Conservation (phyloP, 2,329 filamentous ascomycete genomes). For the Trichoderma atroviride region DNA sequence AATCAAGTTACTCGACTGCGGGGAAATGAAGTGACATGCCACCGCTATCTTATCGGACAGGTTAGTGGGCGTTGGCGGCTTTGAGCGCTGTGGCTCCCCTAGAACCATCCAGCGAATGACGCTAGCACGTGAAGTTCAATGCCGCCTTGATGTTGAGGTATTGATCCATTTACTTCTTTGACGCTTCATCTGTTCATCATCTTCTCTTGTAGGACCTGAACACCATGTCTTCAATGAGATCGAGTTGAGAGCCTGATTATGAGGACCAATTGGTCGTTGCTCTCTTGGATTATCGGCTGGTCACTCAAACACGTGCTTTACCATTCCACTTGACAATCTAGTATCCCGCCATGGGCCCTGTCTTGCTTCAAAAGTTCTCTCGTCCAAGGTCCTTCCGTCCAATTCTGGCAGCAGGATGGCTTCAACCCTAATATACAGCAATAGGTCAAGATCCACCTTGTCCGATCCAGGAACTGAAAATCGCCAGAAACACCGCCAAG, state of each 20-base stretch:
- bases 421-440: not conserved
- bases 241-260: not conserved
- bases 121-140: constrained; percentile 13
- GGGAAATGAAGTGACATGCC: constrained; percentile 23
- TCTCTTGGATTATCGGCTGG: not conserved
- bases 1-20: constrained; percentile 4
- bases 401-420: not conserved
- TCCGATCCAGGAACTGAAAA: constrained; percentile 11
- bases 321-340: not conserved
- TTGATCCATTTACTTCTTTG: not conserved
- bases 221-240: not conserved
- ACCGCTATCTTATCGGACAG: constrained; percentile 20
- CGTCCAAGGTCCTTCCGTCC: not conserved
- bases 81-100: not conserved
- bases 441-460: not conserved
- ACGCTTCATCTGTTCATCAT: not conserved
- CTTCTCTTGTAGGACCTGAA: not conserved
- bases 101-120: not conserved
- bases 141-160: not conserved
- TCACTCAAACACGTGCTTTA: not conserved
- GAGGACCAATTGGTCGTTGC: not conserved
- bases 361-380: not conserved
- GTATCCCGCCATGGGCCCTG: not conserved
- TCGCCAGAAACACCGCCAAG: not conserved
- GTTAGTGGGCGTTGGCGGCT: not conserved